Base-by-base conservation (phyloP, 805 yeast species). In the Yamadazyma sp. region DNA sequence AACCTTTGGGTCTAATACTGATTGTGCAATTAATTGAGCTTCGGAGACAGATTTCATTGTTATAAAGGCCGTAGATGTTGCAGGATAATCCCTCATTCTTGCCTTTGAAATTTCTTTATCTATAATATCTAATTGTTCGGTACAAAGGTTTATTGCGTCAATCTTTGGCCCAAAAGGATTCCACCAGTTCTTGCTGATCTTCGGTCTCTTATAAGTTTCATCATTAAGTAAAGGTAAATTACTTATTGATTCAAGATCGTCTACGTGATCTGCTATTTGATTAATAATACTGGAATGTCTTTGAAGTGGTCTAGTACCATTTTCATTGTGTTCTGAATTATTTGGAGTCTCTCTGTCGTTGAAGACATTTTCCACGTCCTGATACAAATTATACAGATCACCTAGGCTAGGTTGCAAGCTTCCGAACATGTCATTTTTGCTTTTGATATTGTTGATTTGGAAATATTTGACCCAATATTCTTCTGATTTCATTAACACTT, bases 1-100 rank as follows among this genome's bases (percentile, higher is more conserved):
- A 6, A 93, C 87, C 38, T 85, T 75, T 0, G 97, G 97, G 53
- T 89, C 96, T 39, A 93, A 58, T 0, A 91, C 89, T 0, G 97
- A 93, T 56, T 93, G 98, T 0, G 97, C 96, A 19, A 93, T 82
- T 86, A 88, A 82, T 56, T 91, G 98, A 2, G 98, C 97, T 46
- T 88, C 81, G 0, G 96, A 95, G 3, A 88, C 97, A 0, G 93
- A 76, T 45, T 86, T 91, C 96, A 91, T 85, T 0, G 98, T 93
- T 7, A 91, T 78, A 58, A 91, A 91, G 0, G 98, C 97, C 0
- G 91, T 82, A 19, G 94, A 87, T 0, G 95, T 86, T 0, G 96
- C 82, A 0, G 86, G 78, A 50, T 80, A 86, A 43, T 82, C 83
- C 33, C 80, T 70, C 20, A 62, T 65, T 35, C 96, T 71, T 2